Evolutionary conservation across 192 early-diverging fungal species (phyloP).

Genomic region (Radiomyces spectabilis): DNA sequence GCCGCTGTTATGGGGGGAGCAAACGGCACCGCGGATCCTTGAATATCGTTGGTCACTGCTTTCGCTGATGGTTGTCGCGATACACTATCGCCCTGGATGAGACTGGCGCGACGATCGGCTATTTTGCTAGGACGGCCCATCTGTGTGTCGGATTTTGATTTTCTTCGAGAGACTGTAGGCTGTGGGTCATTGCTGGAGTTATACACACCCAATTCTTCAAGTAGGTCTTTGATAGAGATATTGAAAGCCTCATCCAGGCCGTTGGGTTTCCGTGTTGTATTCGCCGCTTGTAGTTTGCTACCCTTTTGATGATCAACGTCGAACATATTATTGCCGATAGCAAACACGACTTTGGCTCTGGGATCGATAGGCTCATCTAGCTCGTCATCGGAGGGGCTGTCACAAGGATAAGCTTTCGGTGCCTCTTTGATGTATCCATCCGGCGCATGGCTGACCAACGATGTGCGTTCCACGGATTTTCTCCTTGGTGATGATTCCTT

Average conservation of each 20-base stretch:
- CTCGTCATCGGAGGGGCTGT: background rate
- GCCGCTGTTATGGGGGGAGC: no score
- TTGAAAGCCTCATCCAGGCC: conserved; percentile 2
- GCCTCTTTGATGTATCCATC: background rate
- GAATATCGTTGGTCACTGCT: no score
- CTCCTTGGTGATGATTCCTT: no score
- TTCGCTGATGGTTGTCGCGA: no score
- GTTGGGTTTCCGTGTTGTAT: background rate
- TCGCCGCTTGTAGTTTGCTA: background rate
- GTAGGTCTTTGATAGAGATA: conserved; percentile 4
- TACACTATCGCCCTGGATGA: no score
- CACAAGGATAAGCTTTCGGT: background rate
- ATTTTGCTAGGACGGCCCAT: no score
- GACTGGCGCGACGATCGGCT: no score
- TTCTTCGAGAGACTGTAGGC: no score
- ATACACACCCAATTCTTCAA: conserved; percentile 9
- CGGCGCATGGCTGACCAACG: no score
- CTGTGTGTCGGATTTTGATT: no score
- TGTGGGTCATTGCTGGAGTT: background rate
- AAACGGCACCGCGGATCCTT: no score
- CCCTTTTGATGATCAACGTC: conserved; percentile 13
- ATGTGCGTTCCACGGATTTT: no score
- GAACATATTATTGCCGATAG: conserved; percentile 36
- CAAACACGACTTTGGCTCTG: conserved; percentile 24
- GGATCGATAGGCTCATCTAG: conserved; percentile 29